Conservation (phyloP, 805 yeast genomes). For the Ogataea paraovalis region DNA sequence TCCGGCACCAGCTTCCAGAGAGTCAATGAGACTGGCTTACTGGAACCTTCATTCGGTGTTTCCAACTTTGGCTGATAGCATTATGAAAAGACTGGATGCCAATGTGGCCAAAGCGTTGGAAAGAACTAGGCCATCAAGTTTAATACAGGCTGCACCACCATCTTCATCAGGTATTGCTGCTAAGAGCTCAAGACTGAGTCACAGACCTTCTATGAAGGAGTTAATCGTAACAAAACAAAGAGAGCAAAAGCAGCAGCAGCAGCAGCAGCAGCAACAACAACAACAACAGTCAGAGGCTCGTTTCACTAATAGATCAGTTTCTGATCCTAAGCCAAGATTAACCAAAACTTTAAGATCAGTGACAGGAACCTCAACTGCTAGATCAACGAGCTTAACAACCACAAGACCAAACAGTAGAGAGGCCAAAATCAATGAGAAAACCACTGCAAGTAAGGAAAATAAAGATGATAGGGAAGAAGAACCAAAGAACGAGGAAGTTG, state of each 20-base stretch:
- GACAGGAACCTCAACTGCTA: constrained; percentile 2
- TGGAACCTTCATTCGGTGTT: constrained; percentile 63
- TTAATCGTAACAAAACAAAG: constrained; percentile 16
- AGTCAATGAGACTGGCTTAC: constrained; percentile 63
- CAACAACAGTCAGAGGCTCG: constrained; percentile 1
- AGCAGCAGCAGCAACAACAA: constrained; percentile 7
- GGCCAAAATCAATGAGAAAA: not conserved
- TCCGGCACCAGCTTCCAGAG: constrained; percentile 78
- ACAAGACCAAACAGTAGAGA: not conserved
- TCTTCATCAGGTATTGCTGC: constrained; percentile 3
- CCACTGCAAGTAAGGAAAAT: not conserved
- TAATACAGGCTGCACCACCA: not conserved
- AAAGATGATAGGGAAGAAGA: not conserved
- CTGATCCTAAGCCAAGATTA: constrained; percentile 8
- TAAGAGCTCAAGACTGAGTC: constrained; percentile 11
- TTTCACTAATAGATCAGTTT: constrained; percentile 2
- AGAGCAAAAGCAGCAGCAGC: constrained; percentile 28
- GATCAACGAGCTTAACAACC: constrained; percentile 12
- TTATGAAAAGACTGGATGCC: constrained; percentile 37
- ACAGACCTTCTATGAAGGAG: constrained; percentile 42
- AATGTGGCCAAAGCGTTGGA: constrained; percentile 58
- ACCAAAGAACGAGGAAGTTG: no score
- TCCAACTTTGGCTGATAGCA: constrained; percentile 46
- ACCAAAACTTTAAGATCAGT: constrained; percentile 5
- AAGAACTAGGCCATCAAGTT: constrained; percentile 44